Base-by-base conservation (phyloP, 371 early-diverging fungal species). In the Vairimorpha necatrix region DNA sequence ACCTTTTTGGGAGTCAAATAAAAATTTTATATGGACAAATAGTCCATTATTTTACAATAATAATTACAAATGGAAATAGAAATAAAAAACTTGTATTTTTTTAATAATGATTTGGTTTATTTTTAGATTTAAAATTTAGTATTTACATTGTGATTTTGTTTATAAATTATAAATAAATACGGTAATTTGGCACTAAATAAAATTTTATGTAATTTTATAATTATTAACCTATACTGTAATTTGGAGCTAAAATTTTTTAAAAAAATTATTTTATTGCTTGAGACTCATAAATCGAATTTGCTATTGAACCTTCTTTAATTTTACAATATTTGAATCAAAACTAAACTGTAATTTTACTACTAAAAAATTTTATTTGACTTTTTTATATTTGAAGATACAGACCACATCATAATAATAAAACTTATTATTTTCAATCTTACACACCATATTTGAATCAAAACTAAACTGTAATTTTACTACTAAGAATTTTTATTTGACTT, bases 401-500 rank as follows among this genome's bases (percentile, higher is more conserved):
- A 33, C 47, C 2, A 66, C 28, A 66, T 28, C 39, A 66, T 66
- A 42, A 42, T 26, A 66, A 66, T 66, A 66, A 11, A 66, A 42
- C 30, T 66, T 66, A 66, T 66, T 48, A 11, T 38, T 48, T 2
- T 22, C 47, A 16, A 66, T 46, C 30, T 66, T 33, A 66, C 34
- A 66, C 7, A 66, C 14, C 38, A 66, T 36, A 66, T 66, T 26
- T 28, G 42, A 24, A 7, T 33, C 22, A 66, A 26, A 42, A 11
- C 2, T 66, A 46, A 26, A 66, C n/a, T 24, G 4, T 24, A 66
- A n/a, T 42, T 42, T 42, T 42, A 11, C 11, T 11, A 42, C 9
- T 42, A 42, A 42, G 18, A 42, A 26, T 28, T 56, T 56, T 56
- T 56, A 28, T 16, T 3, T 56, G 13, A 28, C 4, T 28, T 56